phyloP scores from a whole-genome alignment of 495 filamentous ascomycete genomes.

The Talaromyces trachyspermus region DNA sequence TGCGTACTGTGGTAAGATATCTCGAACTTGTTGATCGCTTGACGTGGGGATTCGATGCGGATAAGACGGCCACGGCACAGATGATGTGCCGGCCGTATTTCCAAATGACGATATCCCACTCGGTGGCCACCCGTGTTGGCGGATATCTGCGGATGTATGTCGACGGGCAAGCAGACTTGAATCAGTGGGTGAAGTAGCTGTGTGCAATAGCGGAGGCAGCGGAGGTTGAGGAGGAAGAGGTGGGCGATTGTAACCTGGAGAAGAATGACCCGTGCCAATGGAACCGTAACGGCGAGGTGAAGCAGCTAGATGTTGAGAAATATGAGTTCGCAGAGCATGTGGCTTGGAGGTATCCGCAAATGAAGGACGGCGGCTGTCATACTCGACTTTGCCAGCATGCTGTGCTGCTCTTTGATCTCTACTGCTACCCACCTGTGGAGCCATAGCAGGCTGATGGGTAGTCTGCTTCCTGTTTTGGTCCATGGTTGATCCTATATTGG shows the following conservation, averaged over 20 bases:
- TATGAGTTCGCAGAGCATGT: conserved; percentile 55
- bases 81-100: conserved; percentile 59
- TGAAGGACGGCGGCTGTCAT: conserved; percentile 69
- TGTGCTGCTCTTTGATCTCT: too few relatives aligned
- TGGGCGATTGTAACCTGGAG: conserved; percentile 56
- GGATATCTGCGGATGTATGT: conserved; percentile 94
- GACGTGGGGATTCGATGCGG: conserved; percentile 59
- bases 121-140: conserved; percentile 78
- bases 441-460: too few relatives aligned
- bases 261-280: conserved; percentile 66
- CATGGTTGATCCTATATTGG: too few relatives aligned
- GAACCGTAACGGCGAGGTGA: conserved; percentile 80
- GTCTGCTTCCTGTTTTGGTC: too few relatives aligned
- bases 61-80: conserved; percentile 75
- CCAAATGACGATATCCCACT: conserved; percentile 61
- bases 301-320: conserved; percentile 68
- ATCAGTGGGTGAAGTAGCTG: conserved; percentile 64
- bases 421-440: too few relatives aligned
- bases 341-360: conserved; percentile 21
- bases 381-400: too few relatives aligned
- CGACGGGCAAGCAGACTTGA: conserved; percentile 63
- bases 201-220: conserved; percentile 67
- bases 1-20: conserved; percentile 77
- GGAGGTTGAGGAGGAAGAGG: conserved; percentile 62
- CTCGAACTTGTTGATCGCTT: conserved; percentile 74